Base-by-base conservation (phyloP, 768 basidiomycete species). In the Galerina sulciceps region DNA sequence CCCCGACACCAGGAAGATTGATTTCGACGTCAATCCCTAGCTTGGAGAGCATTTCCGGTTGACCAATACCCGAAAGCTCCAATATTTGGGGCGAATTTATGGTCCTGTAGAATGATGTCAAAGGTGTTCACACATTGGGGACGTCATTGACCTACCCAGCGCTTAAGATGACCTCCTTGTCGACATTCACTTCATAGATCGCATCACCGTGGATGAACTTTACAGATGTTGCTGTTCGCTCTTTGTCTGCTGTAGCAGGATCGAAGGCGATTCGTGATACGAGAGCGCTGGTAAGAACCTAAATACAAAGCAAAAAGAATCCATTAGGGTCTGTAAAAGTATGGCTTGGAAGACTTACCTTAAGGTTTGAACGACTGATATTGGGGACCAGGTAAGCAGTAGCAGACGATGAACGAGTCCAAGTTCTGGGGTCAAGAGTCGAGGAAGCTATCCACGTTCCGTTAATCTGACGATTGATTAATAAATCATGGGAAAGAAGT, bases 351-450 rank as follows among this genome's bases (percentile, higher is more conserved):
- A 54, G 23, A 84, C 83, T 43, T 54, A 81, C 74, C 9, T 79
- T 75, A 41, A 81, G 70, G 11, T 82, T 75, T 71, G 85, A 79
- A 85, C 87, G 20, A 81, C 84, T 13, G 79, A 53, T 71, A 60
- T 85, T 81, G 5, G 82, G 75, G 26, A 88, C 85, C 66, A 87
- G 81, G 74, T 88, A 88, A 4, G 81, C 85, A 2, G 84, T 78
- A 58, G 83, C 80, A 20, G 87, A 75, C 70, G 88, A 88, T 5
- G 84, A 87, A 50, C 87, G 84, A 14, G 83, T 85, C 78, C 83
- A 84, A 68, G 85, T 86, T n/a, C 55, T 59, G 11, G 59, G 66
- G 44, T 67, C 64, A 17, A 65, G 15, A 34, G 53, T 65, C n/a
- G 56, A 48, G 13, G 61, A 54, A 15, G 60, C 60, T 15, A 65